Conservation (phyloP, 495 filamentous ascomycete species). For the Neurospora sp. region DNA sequence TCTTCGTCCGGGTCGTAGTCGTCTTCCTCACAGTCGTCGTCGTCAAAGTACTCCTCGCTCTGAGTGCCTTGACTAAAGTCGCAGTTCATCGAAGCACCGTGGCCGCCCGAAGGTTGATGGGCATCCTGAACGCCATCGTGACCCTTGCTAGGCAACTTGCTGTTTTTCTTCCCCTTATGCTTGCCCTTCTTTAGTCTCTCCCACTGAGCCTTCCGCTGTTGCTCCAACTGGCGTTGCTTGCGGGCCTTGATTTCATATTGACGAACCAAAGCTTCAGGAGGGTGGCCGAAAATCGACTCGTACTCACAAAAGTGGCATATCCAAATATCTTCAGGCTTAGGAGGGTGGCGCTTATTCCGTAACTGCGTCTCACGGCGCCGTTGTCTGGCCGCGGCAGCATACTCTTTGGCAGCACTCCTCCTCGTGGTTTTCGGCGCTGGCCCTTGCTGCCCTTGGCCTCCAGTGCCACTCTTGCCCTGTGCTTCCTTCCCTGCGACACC, state of each 20-base stretch:
- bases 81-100: conserved; percentile 13
- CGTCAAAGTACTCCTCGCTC: conserved; percentile 26
- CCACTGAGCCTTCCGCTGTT: conserved; percentile 72
- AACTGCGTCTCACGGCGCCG: conserved; percentile 33
- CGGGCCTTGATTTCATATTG: conserved; percentile 94
- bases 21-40: conserved; percentile 29
- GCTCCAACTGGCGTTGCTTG: conserved; percentile 66
- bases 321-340: conserved; percentile 70
- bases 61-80: conserved; percentile 22
- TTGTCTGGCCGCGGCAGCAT: conserved; percentile 21
- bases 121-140: conserved; percentile 21
- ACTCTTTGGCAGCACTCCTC: conserved; percentile 12
- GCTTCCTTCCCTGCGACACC: conserved; percentile 7
- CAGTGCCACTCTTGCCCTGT: not conserved
- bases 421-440: conserved; percentile 9
- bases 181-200: conserved; percentile 96
- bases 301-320: conserved; percentile 93
- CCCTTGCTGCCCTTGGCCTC: conserved; percentile 1
- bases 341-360: conserved; percentile 66
- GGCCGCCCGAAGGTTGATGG: conserved; percentile 13
- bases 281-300: conserved; percentile 72
- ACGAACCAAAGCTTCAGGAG: conserved; percentile 74
- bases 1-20: conserved; percentile 25
- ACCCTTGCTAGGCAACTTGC: conserved; percentile 49
- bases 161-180: conserved; percentile 64